Evolutionary conservation across 2,329 filamentous ascomycete genomes (phyloP).

Genomic region (Botrytis cinerea): DNA sequence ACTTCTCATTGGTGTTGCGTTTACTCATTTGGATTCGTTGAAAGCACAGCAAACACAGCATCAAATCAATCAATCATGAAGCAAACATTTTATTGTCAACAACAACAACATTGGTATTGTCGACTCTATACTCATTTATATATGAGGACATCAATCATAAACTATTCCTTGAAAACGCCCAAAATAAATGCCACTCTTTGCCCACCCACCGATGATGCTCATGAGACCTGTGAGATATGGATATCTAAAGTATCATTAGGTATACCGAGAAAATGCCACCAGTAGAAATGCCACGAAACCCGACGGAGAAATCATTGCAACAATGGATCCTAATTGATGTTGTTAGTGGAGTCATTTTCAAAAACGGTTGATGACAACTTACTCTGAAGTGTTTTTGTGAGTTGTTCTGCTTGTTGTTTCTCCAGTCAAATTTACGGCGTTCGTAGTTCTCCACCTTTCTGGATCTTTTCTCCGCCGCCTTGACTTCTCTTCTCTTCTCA

Average conservation of each 20-base stretch:
- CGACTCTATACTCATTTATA: slow-evolving; percentile 4
- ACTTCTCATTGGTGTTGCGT: neutral
- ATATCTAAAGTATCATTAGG: slow-evolving; percentile 16
- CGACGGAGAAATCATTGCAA: slow-evolving; percentile 37
- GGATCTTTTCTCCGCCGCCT: slow-evolving; percentile 67
- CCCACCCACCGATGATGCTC: slow-evolving; percentile 19
- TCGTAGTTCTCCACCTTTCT: slow-evolving; percentile 64
- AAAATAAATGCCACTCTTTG: slow-evolving; percentile 6
- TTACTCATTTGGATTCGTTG: neutral
- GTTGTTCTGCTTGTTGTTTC: slow-evolving; percentile 73
- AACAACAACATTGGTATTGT: neutral
- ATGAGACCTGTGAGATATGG: slow-evolving; percentile 17
- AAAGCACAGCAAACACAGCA: neutral
- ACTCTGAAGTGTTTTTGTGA: slow-evolving; percentile 65
- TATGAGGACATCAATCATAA: slow-evolving; percentile 12
- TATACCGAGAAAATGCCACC: slow-evolving; percentile 18
- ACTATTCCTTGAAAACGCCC: slow-evolving; percentile 15
- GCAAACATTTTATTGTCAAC: neutral
- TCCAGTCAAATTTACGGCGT: slow-evolving; percentile 65
- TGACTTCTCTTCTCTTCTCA: slow-evolving; percentile 70
- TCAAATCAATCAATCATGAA: neutral
- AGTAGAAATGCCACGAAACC: slow-evolving; percentile 20
- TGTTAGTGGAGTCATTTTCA: slow-evolving; percentile 30
- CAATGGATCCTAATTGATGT: slow-evolving; percentile 40
- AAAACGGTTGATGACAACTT: slow-evolving; percentile 40